A percentile compares a stretch with the other conserved stretches of the same genome.
These are phyloP conservation scores for Kernera saxatilis DNA, from an alignment of 345 rosid species.

Conservation along the genomic window DNA sequence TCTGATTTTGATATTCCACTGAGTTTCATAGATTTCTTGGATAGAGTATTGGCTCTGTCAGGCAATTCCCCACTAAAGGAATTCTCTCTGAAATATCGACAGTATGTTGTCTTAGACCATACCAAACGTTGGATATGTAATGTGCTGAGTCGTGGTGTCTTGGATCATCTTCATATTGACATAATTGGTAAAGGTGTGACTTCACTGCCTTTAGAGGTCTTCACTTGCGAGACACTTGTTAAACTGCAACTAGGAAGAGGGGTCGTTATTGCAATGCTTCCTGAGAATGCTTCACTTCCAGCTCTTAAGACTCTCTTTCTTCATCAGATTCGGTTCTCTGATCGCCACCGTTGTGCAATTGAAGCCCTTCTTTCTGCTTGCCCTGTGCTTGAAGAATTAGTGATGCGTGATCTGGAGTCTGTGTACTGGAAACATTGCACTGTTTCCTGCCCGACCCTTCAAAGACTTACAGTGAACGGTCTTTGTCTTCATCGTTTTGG, in stretches of 20 bases:
- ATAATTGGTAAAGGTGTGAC: neutral
- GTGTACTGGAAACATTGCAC: neutral
- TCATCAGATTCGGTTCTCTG: neutral
- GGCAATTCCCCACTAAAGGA: neutral
- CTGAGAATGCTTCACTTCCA: neutral
- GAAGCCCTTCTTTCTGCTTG: neutral
- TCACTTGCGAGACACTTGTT: neutral
- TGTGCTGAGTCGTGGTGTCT: neutral
- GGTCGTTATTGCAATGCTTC: neutral
- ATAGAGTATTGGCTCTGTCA: neutral
- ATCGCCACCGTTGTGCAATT: neutral
- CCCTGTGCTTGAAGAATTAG: neutral
- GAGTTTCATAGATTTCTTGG: neutral
- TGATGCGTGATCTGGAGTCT: neutral
- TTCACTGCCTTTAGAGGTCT: neutral
- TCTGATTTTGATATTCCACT: rapidly evolving
- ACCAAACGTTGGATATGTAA: neutral
- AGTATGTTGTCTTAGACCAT: too few relatives aligned
- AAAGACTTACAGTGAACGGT: neutral
- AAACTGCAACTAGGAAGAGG: neutral
- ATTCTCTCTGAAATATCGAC: neutral
- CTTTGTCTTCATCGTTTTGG: too few relatives aligned
- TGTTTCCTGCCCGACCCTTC: neutral
- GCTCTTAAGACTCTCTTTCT: neutral
- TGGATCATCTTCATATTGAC: neutral